These are phyloP conservation scores for Talaromyces atroroseus DNA, from an alignment of 2,329 filamentous ascomycete genomes.

Conservation along the genomic window DNA sequence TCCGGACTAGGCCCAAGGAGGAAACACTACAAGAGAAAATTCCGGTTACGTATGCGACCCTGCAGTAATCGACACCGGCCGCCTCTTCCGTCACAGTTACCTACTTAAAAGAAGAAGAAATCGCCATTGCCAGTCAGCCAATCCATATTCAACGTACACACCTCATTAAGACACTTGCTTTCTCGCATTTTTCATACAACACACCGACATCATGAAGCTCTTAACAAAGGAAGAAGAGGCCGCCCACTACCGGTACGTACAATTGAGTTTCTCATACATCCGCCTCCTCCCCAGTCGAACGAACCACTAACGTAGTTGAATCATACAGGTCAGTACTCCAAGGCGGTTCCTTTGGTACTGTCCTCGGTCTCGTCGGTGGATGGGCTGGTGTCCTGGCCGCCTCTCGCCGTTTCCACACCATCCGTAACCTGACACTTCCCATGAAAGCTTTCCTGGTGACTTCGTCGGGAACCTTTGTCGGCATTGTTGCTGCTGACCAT, in stretches of 20 bases:
- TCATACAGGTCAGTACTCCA: slow-evolving; percentile 61
- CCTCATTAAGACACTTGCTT: not conserved
- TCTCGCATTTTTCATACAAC: not conserved
- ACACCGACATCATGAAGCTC: slow-evolving; percentile 70
- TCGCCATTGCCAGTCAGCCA: not conserved
- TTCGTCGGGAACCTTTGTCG: slow-evolving; percentile 73
- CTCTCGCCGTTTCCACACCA: slow-evolving; percentile 65
- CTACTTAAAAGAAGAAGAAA: not conserved
- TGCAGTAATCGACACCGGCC: not conserved
- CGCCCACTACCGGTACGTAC: slow-evolving; percentile 66
- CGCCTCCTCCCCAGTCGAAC: no score
- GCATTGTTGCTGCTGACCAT: slow-evolving; percentile 81
- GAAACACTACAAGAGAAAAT: slow-evolving; percentile 5
- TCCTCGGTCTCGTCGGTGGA: slow-evolving; percentile 63
- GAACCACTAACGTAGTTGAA: slow-evolving; percentile 5
- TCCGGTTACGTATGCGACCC: not conserved
- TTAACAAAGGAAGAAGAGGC: slow-evolving; percentile 88
- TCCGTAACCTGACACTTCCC: slow-evolving; percentile 77
- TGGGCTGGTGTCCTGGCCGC: slow-evolving; percentile 62
- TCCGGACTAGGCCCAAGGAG: not conserved
- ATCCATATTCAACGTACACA: not conserved
- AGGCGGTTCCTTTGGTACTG: slow-evolving; percentile 70
- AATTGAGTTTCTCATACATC: no score
- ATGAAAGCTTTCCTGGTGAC: slow-evolving; percentile 88
- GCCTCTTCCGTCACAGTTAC: not conserved